Conservation (phyloP, 768 basidiomycete species). For the Lyophyllum atratum region DNA sequence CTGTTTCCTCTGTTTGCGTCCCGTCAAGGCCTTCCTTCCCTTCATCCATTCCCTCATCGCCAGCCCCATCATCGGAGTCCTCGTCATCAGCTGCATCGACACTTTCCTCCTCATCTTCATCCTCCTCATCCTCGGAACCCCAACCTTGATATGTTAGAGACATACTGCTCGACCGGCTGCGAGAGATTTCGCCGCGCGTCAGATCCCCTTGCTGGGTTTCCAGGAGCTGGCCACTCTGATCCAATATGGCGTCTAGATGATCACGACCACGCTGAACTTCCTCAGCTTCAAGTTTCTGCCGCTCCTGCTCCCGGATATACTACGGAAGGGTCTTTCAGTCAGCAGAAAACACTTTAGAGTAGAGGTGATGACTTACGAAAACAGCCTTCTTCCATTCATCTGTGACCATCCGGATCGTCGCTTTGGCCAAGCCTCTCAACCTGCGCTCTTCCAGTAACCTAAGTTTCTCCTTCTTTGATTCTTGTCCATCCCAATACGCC, state of each 20-base stretch:
- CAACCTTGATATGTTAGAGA: constrained; percentile 35
- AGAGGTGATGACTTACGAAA: constrained; percentile 51
- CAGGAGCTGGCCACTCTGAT: constrained; percentile 85
- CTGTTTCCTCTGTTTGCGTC: background rate
- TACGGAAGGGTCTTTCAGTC: constrained; percentile 24
- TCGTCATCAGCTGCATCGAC: constrained; percentile 31
- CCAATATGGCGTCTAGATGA: constrained; percentile 87
- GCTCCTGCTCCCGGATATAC: constrained; percentile 75
- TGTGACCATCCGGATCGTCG: constrained; percentile 67
- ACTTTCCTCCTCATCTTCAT: constrained; percentile 32
- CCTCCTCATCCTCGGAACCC: constrained; percentile 40
- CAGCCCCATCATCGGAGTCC: constrained; percentile 21
- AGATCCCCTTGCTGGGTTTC: constrained; percentile 82
- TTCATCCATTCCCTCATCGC: constrained; percentile 32
- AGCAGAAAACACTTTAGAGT: constrained; percentile 1
- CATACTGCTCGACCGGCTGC: constrained; percentile 61
- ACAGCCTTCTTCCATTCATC: constrained; percentile 90
- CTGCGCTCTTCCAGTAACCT: constrained; percentile 66
- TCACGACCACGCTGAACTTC: constrained; percentile 78
- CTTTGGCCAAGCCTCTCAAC: constrained; percentile 66
- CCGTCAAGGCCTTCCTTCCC: constrained; percentile 13
- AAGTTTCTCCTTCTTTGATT: constrained; percentile 60
- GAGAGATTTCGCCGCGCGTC: constrained; percentile 44
- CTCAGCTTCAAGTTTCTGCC: constrained; percentile 68
- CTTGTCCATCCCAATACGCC: constrained; percentile 74